Percentiles rank a stretch among this genome's conserved stretches.
phyloP scores from a whole-genome alignment of 768 basidiomycete species.

The Mycena epipterygia region DNA sequence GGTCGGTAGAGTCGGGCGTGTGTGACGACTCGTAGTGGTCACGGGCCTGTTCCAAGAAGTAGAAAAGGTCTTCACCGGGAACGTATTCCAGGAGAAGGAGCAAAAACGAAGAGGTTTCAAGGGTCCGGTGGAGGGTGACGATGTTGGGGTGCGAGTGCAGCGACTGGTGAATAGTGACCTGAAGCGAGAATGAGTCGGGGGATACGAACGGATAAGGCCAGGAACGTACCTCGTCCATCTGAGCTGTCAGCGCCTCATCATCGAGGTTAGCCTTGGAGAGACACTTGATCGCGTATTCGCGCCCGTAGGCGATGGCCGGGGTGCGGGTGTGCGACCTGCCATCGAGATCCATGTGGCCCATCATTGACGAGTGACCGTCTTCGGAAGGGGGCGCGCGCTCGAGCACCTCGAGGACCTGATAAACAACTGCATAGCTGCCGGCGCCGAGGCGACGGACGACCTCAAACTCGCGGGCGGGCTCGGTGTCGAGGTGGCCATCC shows the following conservation, averaged over 20 bases:
- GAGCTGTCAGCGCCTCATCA: conserved; percentile 87
- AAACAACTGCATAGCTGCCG: conserved; percentile 95
- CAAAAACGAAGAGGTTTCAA: conserved; percentile 92
- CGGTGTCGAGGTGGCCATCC: conserved; percentile 47
- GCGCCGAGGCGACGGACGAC: conserved; percentile 90
- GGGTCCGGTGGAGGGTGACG: conserved; percentile 92
- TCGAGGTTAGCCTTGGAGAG: conserved; percentile 95
- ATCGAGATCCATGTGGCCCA: conserved; percentile 70
- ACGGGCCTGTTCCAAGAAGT: conserved; percentile 96
- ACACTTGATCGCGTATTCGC: conserved; percentile 96
- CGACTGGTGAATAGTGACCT: conserved; percentile 96
- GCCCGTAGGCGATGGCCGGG: conserved; percentile 71
- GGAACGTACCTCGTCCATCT: conserved; percentile 86
- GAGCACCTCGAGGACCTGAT: conserved; percentile 85
- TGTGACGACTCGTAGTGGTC: conserved; percentile 78
- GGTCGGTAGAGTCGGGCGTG: conserved; percentile 53
- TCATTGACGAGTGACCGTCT: conserved; percentile 69
- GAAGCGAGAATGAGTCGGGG: conserved; percentile 26
- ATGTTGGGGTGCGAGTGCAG: conserved; percentile 93
- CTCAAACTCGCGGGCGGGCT: conserved; percentile 79
- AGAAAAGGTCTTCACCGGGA: conserved; percentile 97
- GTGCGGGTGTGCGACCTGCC: conserved; percentile 46
- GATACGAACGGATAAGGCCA: conserved; percentile 2
- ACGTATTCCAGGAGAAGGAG: conserved; percentile 96
- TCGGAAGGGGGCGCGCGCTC: conserved; percentile 63